These are phyloP conservation scores for Blastomyces parvus DNA, from an alignment of 2,329 filamentous ascomycete species.

Conservation along the genomic window DNA sequence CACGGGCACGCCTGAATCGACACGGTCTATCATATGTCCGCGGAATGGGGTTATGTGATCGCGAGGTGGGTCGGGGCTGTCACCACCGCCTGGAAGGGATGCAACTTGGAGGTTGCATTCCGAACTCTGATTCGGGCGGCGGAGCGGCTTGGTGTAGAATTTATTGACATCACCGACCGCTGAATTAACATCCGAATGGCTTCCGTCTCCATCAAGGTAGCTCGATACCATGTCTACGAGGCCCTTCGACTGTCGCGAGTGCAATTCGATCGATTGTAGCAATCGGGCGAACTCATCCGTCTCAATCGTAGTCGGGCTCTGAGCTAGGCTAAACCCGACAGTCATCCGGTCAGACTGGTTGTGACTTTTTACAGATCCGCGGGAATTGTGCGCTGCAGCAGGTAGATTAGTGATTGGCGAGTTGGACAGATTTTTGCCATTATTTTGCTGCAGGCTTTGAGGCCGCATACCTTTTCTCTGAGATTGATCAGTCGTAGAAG, in stretches of 20 bases:
- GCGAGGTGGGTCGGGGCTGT: conserved; percentile 16
- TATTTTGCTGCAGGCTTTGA: background rate
- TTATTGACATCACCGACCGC: background rate
- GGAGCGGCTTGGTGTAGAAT: conserved; percentile 1
- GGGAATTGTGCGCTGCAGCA: background rate
- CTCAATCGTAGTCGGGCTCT: background rate
- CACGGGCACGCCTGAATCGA: conserved; percentile 52
- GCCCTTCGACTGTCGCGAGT: conserved; percentile 12
- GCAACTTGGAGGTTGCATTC: conserved; percentile 10
- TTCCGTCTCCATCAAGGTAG: conserved; percentile 8
- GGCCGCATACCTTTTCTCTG: background rate
- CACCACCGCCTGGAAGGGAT: conserved; percentile 15
- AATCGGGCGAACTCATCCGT: conserved; percentile 10
- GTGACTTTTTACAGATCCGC: background rate
- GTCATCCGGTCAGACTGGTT: background rate
- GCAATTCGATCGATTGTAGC: conserved; percentile 12
- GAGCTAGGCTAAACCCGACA: background rate
- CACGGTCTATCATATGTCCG: conserved; percentile 17
- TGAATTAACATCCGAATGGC: background rate
- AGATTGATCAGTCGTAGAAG: background rate
- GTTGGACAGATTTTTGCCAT: background rate
- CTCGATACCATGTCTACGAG: conserved; percentile 10
- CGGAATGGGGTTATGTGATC: conserved; percentile 9
- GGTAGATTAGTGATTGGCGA: background rate
- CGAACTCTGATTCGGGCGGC: background rate